Evolutionary conservation across 768 basidiomycete species (phyloP), one percentile per base, ranked within the genome.

Genomic region (Leccinum uliginosum): DNA sequence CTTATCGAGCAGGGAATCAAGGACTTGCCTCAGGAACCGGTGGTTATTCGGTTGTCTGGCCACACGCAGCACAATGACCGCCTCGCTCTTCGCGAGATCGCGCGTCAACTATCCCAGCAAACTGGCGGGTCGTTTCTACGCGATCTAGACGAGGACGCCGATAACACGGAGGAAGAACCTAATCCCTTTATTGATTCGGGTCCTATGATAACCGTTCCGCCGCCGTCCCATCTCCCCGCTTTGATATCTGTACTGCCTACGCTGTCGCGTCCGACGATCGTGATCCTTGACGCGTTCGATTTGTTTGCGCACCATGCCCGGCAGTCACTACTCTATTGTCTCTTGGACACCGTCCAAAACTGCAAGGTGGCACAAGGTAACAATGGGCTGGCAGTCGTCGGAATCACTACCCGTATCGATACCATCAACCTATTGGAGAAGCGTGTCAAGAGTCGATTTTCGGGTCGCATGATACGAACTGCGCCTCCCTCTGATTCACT

Each of bases 391-490:
- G 89, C 87, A 0, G 86, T 99, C 32, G 76, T 99, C 34, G 97
- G 97, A 8, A 71, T 94, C 11, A 93, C 94, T 1, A 85, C 84
- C 30, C 85, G 94, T 9, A 80, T 95, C 23, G 94, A 98, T 65
- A 89, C 92, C 17, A 81, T 98, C 57, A 89, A 91, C 60, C 73
- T 90, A 3, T 78, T 99, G 17, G 97, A 99, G 71, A 99, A 99
- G 71, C 81, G 97, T 45, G 97, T 99, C 50, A 97, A 98, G 73
- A 97, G 93, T 61, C 84, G 97, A 3, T 99, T 98, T 74, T 98
- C 95, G 2, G 93, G 94, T 30, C 80, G 97, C 54, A 90, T 93
- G 64, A 78, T 95, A 55, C 83, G 91, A 48, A 86, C 91, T 6
- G 80, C 84, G 0, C 82, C 89, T 14, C 84, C 86, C 2, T 65